Evolutionary conservation across 805 yeast genomes (phyloP), one percentile per base, ranked within the genome.

Genomic region (Metschnikowia anglica): DNA sequence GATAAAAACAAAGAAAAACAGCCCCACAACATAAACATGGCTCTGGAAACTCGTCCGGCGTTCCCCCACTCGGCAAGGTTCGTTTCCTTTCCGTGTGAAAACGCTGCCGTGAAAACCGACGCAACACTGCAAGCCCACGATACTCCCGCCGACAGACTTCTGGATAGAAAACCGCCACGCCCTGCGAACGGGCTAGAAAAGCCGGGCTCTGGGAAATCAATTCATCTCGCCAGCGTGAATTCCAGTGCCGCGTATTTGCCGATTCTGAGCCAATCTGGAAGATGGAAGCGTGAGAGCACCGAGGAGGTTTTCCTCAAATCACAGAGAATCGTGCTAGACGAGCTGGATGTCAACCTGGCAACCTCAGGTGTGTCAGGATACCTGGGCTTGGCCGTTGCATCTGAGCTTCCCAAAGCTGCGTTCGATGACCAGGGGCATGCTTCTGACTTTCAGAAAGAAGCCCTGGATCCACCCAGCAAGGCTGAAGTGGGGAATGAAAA

Each of bases 221-320:
- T 49, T 19, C 49, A 49, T 30, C 39, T 38, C 13, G 41, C 43
- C 36, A 39, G 46, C 25, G 38, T 27, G 37, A 44, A 32, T 19
- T 44, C 63, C 34, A 61, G 58, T 39, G 54, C 61, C 28, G 61
- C 65, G 37, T 71, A 72, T 49, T 70, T 71, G 50, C 79, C 81
- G 31, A 34, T 11, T 41, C 45, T 32, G 36, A 21, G 25, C 18
- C 21, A 13, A 7, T 16, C 38, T 4, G 19, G 26, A 15, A 24
- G 39, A 8, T 30, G 32, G 10, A 41, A 41, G 20, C 39, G 32
- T n/a, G 44, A 41, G 31, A 15, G 24, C 18, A 24, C 36, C n/a
- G 35, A 34, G 13, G 35, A 11, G 12, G 36, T 41, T 16, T 41
- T 34, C 38, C 12, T 15, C 34, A 41, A 41, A 8, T 26, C 19